Percentiles rank a stretch among this genome's conserved stretches.
phyloP scores from a whole-genome alignment of 2,329 filamentous ascomycete species.

The Rhynchosporium graminicola region DNA sequence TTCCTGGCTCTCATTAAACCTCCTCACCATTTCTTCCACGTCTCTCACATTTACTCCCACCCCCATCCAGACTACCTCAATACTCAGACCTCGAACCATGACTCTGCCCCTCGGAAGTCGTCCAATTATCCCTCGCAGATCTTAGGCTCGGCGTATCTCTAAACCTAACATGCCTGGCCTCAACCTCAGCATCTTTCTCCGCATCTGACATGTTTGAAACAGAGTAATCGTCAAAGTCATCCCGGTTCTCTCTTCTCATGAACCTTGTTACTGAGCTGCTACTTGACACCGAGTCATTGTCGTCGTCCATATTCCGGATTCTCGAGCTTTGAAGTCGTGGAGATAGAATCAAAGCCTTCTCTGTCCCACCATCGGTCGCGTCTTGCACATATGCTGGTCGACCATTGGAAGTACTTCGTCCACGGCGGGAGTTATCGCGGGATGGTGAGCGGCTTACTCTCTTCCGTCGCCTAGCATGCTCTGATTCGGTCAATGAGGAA shows the following conservation, averaged over 20 bases:
- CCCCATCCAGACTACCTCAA: neutral
- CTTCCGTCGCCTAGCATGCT: neutral
- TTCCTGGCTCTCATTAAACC: neutral
- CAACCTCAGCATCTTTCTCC: constrained; percentile 18
- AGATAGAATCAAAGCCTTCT: constrained; percentile 12
- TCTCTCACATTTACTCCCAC: neutral
- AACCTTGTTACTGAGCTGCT: neutral
- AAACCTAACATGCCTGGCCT: constrained; percentile 23
- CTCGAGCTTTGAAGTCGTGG: constrained; percentile 6
- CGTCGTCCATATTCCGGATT: neutral
- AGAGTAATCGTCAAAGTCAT: constrained; percentile 2
- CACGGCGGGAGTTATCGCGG: neutral
- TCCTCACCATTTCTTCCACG: neutral
- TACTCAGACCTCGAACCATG: constrained; percentile 2
- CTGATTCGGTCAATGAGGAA: constrained; percentile 9
- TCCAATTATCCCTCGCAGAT: constrained; percentile 2
- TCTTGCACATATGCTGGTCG: constrained; percentile 15
- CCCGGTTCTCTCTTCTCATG: neutral
- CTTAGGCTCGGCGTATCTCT: constrained; percentile 17
- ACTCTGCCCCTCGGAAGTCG: neutral
- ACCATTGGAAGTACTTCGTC: constrained; percentile 16
- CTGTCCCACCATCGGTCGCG: constrained; percentile 4
- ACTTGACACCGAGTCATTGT: neutral
- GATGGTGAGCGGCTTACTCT: neutral
- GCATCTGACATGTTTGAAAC: constrained; percentile 9